Conservation (phyloP, 1,284 basidiomycete species). For the Trichosporon coremiiforme region DNA sequence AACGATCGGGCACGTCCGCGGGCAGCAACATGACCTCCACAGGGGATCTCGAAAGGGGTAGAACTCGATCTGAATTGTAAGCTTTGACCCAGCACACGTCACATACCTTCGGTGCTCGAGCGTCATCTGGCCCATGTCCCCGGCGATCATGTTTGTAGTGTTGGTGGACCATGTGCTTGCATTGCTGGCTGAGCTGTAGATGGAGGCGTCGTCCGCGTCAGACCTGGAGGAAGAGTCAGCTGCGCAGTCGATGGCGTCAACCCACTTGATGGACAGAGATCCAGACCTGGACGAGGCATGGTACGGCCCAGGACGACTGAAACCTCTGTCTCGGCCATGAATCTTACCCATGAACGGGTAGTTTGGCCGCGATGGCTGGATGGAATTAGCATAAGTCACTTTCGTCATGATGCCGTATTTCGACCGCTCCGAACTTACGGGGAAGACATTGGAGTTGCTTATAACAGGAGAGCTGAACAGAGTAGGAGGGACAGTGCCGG, state of each 20-base stretch:
- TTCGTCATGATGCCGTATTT: background rate
- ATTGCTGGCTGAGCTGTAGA: conserved; percentile 36
- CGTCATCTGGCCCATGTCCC: conserved; percentile 37
- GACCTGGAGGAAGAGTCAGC: conserved; percentile 36
- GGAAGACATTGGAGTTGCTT: conserved; percentile 8
- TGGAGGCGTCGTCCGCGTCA: conserved; percentile 40
- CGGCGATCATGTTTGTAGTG: conserved; percentile 31
- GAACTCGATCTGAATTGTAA: conserved; percentile 28
- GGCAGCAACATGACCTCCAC: conserved; percentile 18
- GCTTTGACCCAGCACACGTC: background rate
- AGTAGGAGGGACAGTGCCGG: conserved; percentile 9
- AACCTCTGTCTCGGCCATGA: conserved; percentile 33
- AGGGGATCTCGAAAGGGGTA: conserved; percentile 31
- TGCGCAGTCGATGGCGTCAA: background rate
- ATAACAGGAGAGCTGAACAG: conserved; percentile 7
- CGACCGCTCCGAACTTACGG: conserved; percentile 3
- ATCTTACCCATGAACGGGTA: conserved; percentile 25
- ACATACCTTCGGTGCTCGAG: conserved; percentile 44
- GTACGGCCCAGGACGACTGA: conserved; percentile 42
- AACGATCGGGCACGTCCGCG: conserved; percentile 32
- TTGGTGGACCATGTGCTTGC: conserved; percentile 39
- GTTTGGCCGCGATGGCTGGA: conserved; percentile 13
- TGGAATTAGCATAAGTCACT: background rate
- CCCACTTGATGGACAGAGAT: conserved; percentile 42
- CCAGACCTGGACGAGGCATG: conserved; percentile 39